These are phyloP conservation scores for Penicillium corylophilum DNA, from an alignment of 2,329 filamentous ascomycete genomes.

Conservation along the genomic window DNA sequence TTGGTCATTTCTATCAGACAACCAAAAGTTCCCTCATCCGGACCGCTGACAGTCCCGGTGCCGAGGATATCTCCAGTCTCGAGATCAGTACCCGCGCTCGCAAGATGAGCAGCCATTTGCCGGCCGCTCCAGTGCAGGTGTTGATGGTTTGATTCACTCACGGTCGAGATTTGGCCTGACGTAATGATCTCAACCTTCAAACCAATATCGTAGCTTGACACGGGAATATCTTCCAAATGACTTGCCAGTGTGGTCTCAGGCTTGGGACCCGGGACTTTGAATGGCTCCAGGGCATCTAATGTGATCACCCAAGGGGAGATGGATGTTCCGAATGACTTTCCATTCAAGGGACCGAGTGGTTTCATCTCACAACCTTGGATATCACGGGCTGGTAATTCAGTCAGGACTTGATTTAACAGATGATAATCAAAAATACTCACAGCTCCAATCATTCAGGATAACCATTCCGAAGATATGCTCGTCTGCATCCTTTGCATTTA, in stretches of 20 bases:
- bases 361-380: constrained; percentile 63
- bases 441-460: constrained; percentile 61
- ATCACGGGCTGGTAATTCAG: constrained; percentile 38
- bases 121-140: constrained; percentile 30
- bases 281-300: constrained; percentile 54
- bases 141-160: constrained; percentile 17
- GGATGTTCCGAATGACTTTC: constrained; percentile 60
- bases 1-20: constrained; percentile 31
- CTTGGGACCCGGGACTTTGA: constrained; percentile 17
- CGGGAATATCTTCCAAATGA: constrained; percentile 19
- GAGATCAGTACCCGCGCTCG: constrained; percentile 28
- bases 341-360: constrained; percentile 61
- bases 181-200: constrained; percentile 21
- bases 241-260: constrained; percentile 11
- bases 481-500: constrained; percentile 51
- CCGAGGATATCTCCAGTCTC: constrained; percentile 33
- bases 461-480: constrained; percentile 64
- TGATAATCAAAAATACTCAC: constrained; percentile 9
- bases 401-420: not conserved
- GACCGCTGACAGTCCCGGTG: constrained; percentile 33
- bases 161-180: constrained; percentile 1
- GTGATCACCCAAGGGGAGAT: constrained; percentile 64
- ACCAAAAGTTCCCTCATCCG: constrained; percentile 21
- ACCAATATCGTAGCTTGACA: constrained; percentile 23
- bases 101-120: constrained; percentile 33